These are phyloP conservation scores for Capsicum chinense DNA, from an alignment of 257 asterid genomes.

Conservation along the genomic window DNA sequence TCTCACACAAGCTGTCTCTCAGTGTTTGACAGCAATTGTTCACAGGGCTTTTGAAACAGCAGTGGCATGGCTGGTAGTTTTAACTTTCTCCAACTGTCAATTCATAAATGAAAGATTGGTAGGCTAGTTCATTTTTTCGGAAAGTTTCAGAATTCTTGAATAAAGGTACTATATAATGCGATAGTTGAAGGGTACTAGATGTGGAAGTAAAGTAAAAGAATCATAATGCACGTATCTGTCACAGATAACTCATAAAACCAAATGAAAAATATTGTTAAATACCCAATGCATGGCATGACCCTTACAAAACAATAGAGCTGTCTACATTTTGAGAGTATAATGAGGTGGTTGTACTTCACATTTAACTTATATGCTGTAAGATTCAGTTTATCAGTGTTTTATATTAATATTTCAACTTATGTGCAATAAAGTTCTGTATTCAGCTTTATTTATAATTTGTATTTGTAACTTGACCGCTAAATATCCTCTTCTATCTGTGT, in stretches of 20 bases:
- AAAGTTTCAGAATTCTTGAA: neutral
- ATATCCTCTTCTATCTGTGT: neutral
- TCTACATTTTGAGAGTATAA: constrained; percentile 4
- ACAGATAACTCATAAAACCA: neutral
- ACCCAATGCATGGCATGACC: neutral
- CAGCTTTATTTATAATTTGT: neutral
- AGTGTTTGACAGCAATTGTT: constrained; percentile 93
- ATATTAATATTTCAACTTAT: neutral
- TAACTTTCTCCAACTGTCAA: constrained; percentile 13
- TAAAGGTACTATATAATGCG: constrained; percentile 4
- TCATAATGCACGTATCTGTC: neutral
- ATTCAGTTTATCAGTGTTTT: neutral
- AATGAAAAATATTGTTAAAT: constrained; percentile 15
- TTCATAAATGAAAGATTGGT: constrained; percentile 12
- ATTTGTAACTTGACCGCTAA: neutral
- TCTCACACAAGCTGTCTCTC: constrained; percentile 92
- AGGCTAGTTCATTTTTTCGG: neutral
- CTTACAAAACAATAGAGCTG: neutral
- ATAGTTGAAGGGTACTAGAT: neutral
- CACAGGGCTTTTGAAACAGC: constrained; percentile 94
- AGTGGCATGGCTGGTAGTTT: constrained; percentile 82
- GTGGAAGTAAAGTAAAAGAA: constrained; percentile 6
- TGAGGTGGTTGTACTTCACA: neutral
- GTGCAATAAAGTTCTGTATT: constrained; percentile 1
- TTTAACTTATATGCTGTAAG: neutral